Evolutionary conservation across 192 early-diverging fungal genomes (phyloP), one percentile per base, ranked within the genome.

Genomic region (Anaeromyces robustus): DNA sequence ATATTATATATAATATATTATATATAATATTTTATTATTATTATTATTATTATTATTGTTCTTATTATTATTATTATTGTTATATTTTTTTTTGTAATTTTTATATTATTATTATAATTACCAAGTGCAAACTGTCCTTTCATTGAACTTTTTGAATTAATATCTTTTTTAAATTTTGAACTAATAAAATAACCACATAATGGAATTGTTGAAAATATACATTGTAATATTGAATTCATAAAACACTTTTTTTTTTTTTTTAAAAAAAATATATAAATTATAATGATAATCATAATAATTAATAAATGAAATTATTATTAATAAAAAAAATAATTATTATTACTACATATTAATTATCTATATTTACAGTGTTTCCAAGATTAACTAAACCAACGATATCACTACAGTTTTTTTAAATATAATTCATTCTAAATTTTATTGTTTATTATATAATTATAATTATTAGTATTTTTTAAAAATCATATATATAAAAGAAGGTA

Each of bases 211-310:
- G 86, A 52, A 68, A 89, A 86, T 68, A 89, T 77, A 80, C 89
- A 90, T 80, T 90, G 89, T 26, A 90, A 80, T 22, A 87, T 83
- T 22, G 88, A 88, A 83, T 90, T 90, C 89, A 90, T 90, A 78
- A 85, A 90, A 79, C 89, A 90, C 85, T 89, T 26, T 16, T 37
- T 14, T 29, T 7, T 12, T 7, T 34, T 7, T 34, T 34, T 3
- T 3, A 7, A 34, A 7, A 7, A 34, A 7, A 34, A 7, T 34
- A 7, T 80, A 81, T 16, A 83, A 29, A 9, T 31, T 12, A 29
- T 29, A 18, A 29, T 77, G 18, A 84, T 77, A n/a, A 85, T 30
- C 81, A 85, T 29, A 12, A 31, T 77, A 29, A 82, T 29, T 29
- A 30, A 81, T 13, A 26, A 26, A 19, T 30, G n/a, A 28, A 77